Base-by-base conservation (phyloP, 257 asterid species). In the Solanum chiquidenum region DNA sequence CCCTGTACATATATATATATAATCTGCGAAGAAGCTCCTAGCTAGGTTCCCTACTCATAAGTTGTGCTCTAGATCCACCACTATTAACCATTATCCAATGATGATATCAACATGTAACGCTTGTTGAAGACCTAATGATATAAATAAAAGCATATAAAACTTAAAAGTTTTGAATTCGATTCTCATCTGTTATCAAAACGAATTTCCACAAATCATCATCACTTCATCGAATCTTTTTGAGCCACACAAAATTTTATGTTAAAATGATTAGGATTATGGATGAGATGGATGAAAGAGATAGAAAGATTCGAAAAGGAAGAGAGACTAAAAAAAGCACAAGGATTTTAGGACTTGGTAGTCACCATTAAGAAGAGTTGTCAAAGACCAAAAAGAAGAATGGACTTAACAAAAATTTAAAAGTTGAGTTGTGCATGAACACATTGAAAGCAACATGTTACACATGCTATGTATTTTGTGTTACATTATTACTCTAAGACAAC, bases 391-490 rank as follows among this genome's bases (percentile, higher is more conserved):
- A 82, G 85, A 82, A 82, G 85, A 80, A 80, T 49, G 69, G 68
- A 80, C 11, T 80, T 38, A 80, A 46, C 69, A 82, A 82, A 82
- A 82, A 46, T 18, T 49, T 49, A 82, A 73, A 85, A 71, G 37
- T 55, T 73, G 84, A 86, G 76, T 64, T 86, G 89, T 89, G 89
- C 90, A 89, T 91, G 91, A 87, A 84, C 89, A 64, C 87, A 85
- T 64, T 68, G 92, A 90, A 71, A 89, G 90, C 89, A 85, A 89
- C 91, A 84, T 83, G 72, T 90, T 35, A 34, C 88, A 82, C 68
- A 82, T 82, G 86, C 89, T 80, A 8, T 79, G 79, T 52, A 87
- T 82, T 27, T 82, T 66, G 52, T 31, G 18, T 87, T 87, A 86
- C 87, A 87, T 69, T 77, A 83, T 77, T 83, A 46, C 80, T 21